Base-by-base conservation (phyloP, 768 basidiomycete genomes). In the Rhizopogon vulgaris region DNA sequence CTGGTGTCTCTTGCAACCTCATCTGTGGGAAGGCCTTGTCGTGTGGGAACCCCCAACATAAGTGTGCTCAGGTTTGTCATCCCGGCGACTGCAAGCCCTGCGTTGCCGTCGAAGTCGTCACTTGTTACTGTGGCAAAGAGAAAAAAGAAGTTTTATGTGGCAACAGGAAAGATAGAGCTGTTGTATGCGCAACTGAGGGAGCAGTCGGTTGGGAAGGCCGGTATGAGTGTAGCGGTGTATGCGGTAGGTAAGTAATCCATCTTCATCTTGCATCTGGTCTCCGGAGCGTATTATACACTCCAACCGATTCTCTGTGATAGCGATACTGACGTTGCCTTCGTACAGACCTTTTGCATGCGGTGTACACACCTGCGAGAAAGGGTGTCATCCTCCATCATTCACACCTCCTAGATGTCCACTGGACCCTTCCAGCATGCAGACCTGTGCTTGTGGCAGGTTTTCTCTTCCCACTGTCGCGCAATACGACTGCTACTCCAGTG, bases 101-200 rank as follows among this genome's bases (percentile, higher is more conserved):
- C 68, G 57, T 69, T 0, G 71, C 76, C 10, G 71, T 60, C 37
- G 82, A 89, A 48, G 39, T 58, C 1, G 77, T 78, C 24, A 71
- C 61, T 25, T 98, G 95, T 66, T 96, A 82, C 71, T 98, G 95
- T 62, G 93, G 93, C 0, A 79, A 78, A 56, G 79, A 82, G 37
- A 69, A 69, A 37, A 78, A 76, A 58, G 70, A 73, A 27, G 74
- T 87, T 2, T 60, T 58, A 0, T 99, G 95, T 62, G 90, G 90
- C 3, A 77, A 79, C 49, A 78, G 80, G n/a, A 72, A 74, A 15
- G 67, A 68, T 63, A 69, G 53, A 56, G 71, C 17, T 76, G 74
- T 59, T 66, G 64, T 34, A 69, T 74, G 48, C 52, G 32, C 28
- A 53, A 54, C 63, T 15, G 63, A 67, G 27, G 56, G 64, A 69